phyloP scores from a whole-genome alignment of 140 eudicot genomes.

The Senecio squalidus region DNA sequence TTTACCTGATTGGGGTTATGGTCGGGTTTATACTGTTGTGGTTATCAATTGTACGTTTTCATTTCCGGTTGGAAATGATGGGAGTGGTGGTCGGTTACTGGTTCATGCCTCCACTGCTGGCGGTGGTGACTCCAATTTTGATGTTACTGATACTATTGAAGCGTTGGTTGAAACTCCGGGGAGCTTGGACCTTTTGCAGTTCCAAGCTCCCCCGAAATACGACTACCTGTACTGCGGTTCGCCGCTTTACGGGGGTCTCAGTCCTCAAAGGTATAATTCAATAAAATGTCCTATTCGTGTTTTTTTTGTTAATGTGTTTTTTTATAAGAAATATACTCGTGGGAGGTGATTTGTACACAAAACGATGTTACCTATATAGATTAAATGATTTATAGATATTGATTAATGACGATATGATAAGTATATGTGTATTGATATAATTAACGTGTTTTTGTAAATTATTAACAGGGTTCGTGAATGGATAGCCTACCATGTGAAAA shows the following conservation, averaged over 20 bases:
- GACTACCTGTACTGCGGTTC: conserved; percentile 88
- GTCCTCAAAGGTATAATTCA: conserved; percentile 88
- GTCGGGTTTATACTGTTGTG: conserved; percentile 72
- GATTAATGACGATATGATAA: too few relatives aligned
- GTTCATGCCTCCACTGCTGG: conserved; percentile 55
- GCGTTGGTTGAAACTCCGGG: conserved; percentile 46
- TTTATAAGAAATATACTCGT: too few relatives aligned
- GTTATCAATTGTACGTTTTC: conserved; percentile 81
- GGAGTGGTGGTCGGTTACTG: conserved; percentile 46
- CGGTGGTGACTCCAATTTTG: conserved; percentile 37
- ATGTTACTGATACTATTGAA: conserved; percentile 48
- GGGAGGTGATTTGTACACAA: too few relatives aligned
- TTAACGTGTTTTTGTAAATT: too few relatives aligned
- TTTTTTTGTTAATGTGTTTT: too few relatives aligned
- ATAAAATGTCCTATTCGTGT: too few relatives aligned
- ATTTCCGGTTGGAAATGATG: conserved; percentile 22
- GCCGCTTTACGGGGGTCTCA: conserved; percentile 55
- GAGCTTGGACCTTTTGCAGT: not conserved
- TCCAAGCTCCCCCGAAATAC: conserved; percentile 33
- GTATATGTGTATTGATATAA: too few relatives aligned
- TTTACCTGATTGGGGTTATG: conserved; percentile 92
- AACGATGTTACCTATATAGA: too few relatives aligned
- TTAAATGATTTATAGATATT: too few relatives aligned
- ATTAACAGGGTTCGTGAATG: conserved; percentile 70
- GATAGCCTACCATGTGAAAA: conserved; percentile 61